A percentile compares a stretch with the other conserved stretches of the same genome.
Evolutionary conservation across 352 stramenopile species (phyloP).

Genomic region (Phytophthora nicotianae): DNA sequence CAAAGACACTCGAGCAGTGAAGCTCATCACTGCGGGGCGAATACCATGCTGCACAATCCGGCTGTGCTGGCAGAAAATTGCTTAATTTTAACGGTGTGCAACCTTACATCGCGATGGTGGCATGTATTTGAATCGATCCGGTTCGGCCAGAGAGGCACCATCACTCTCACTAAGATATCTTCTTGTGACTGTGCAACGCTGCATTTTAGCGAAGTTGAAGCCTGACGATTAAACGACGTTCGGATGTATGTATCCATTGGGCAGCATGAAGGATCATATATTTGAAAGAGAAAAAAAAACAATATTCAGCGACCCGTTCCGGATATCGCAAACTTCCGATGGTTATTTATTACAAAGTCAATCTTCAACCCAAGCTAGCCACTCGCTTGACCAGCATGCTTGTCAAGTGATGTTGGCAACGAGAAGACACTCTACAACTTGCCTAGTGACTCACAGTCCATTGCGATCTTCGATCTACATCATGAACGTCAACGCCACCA

Average conservation of each 20-base stretch:
- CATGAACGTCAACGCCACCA: conserved; percentile 38
- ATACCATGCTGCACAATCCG: conserved; percentile 3
- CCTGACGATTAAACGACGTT: conserved; percentile 10
- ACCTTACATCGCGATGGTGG: neutral
- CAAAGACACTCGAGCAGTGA: neutral
- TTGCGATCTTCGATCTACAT: conserved; percentile 7
- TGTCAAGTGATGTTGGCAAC: conserved; percentile 15
- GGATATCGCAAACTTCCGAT: conserved; percentile 12
- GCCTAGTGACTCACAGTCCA: conserved; percentile 18
- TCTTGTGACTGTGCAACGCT: too few species aligned
- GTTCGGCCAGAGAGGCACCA: conserved; percentile 2
- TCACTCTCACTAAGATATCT: conserved; percentile 18
- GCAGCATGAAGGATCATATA: conserved; percentile 15
- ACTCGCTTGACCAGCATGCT: neutral
- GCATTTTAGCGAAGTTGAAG: neutral
- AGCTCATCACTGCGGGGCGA: conserved; percentile 8
- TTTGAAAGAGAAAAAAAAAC: conserved; percentile 19
- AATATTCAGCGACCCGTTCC: conserved; percentile 16
- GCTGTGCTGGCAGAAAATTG: conserved; percentile 4
- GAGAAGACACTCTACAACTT: conserved; percentile 24
- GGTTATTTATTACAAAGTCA: neutral
- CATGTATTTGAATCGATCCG: neutral
- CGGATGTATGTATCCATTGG: conserved; percentile 16
- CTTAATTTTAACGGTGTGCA: conserved; percentile 4
- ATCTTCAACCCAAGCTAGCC: conserved; percentile 22